phyloP scores from a whole-genome alignment of 2,329 filamentous ascomycete genomes.

The Pyrenophora teres region DNA sequence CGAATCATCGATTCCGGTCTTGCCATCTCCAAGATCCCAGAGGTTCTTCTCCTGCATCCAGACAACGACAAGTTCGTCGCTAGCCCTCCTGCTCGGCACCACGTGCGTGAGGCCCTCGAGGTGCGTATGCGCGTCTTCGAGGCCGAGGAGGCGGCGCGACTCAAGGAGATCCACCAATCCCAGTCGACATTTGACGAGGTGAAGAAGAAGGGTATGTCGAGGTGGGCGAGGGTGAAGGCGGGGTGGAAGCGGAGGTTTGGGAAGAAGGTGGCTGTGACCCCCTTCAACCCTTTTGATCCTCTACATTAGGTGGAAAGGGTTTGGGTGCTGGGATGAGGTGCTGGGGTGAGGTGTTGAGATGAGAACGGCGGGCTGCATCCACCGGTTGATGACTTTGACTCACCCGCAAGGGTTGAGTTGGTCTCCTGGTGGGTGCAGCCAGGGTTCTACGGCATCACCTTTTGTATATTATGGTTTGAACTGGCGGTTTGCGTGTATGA shows the following conservation, averaged over 20 bases:
- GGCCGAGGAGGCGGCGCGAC: conserved; percentile 10
- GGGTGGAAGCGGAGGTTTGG: conserved; percentile 4
- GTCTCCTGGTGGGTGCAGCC: neutral
- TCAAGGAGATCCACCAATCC: conserved; percentile 3
- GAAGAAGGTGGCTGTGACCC: conserved; percentile 3
- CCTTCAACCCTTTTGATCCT: conserved; percentile 16
- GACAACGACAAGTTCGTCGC: conserved; percentile 7
- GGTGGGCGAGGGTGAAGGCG: conserved; percentile 7
- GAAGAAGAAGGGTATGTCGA: conserved; percentile 6
- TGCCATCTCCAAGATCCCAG: neutral
- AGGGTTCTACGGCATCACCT: neutral
- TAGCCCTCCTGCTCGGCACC: neutral
- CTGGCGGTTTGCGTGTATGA: neutral
- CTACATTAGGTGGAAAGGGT: neutral
- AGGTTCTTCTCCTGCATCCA: conserved; percentile 19
- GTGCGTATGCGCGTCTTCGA: conserved; percentile 10
- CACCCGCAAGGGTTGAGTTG: neutral
- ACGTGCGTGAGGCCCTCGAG: neutral
- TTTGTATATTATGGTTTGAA: neutral
- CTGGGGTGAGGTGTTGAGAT: neutral
- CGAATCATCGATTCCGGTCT: conserved; percentile 13
- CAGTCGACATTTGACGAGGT: neutral
- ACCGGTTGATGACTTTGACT: neutral
- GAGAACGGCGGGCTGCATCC: neutral
- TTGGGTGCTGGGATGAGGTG: neutral